A percentile compares a stretch with the other conserved stretches of the same genome.
phyloP scores from a whole-genome alignment of 2,329 filamentous ascomycete genomes.

The Diaporthe sp. region DNA sequence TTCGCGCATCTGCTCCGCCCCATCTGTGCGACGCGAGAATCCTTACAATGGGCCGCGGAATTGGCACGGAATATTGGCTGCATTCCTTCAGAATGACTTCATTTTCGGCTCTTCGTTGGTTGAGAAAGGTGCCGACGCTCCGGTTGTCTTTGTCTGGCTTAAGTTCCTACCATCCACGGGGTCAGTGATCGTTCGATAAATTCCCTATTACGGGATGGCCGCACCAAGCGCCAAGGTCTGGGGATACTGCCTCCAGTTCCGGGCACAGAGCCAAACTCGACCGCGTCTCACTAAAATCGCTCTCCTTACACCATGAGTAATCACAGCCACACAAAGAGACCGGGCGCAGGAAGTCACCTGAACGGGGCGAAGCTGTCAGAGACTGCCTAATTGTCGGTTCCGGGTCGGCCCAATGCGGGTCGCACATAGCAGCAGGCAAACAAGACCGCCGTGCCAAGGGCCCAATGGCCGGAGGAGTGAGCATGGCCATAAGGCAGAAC shows the following conservation, averaged over 20 bases:
- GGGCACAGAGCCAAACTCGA: neutral
- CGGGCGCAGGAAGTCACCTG: slow-evolving; percentile 31
- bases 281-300: neutral
- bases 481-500: slow-evolving; percentile 24
- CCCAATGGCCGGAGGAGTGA: neutral
- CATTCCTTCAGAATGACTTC: slow-evolving; percentile 14
- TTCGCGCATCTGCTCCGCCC: slow-evolving; percentile 17
- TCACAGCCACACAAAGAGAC: slow-evolving; percentile 28
- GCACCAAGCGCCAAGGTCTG: neutral
- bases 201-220: neutral
- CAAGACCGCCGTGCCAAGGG: slow-evolving; percentile 26
- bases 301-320: neutral
- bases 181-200: slow-evolving; percentile 9
- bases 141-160: neutral
- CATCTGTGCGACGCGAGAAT: neutral
- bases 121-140: neutral
- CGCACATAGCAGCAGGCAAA: neutral
- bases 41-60: slow-evolving; percentile 2
- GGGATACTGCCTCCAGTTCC: neutral
- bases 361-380: slow-evolving; percentile 18
- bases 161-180: neutral
- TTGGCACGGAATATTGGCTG: slow-evolving; percentile 9
- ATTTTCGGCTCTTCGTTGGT: neutral
- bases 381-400: slow-evolving; percentile 7
- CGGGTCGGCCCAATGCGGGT: slow-evolving; percentile 31